Evolutionary conservation across 352 stramenopile genomes (phyloP).

Genomic region (Aphanomyces cochlioides): DNA sequence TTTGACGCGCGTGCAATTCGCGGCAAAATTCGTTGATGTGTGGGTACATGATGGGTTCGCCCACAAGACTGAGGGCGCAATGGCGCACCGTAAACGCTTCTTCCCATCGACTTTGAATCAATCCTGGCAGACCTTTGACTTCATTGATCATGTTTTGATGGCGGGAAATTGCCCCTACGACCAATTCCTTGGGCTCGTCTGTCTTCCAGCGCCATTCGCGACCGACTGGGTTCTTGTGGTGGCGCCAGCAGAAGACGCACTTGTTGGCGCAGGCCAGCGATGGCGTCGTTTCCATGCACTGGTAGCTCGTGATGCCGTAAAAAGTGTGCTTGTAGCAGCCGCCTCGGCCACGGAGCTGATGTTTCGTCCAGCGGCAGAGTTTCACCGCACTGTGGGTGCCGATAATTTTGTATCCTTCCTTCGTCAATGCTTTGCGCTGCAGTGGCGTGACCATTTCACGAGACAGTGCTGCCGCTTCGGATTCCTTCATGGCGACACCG

Average conservation of each 20-base stretch:
- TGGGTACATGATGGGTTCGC: slow-evolving; percentile 99
- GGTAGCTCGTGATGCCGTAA: slow-evolving; percentile 98
- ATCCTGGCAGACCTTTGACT: slow-evolving; percentile 91
- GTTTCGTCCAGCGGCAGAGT: slow-evolving; percentile 98
- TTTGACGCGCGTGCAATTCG: slow-evolving; percentile 92
- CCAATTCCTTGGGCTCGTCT: slow-evolving; percentile 93
- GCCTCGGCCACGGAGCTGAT: slow-evolving; percentile 94
- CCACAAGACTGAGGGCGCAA: slow-evolving; percentile 96
- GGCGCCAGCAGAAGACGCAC: slow-evolving; percentile 98
- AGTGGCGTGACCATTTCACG: slow-evolving; percentile 95
- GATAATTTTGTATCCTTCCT: slow-evolving; percentile 99
- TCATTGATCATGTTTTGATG: slow-evolving; percentile 95
- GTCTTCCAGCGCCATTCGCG: slow-evolving; percentile 98
- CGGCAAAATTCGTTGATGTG: slow-evolving; percentile 96
- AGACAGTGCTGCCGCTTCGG: slow-evolving; percentile 56
- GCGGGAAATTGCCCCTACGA: slow-evolving; percentile 88
- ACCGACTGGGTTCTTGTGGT: slow-evolving; percentile 99
- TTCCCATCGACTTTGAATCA: slow-evolving; percentile 92
- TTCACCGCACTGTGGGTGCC: slow-evolving; percentile 98
- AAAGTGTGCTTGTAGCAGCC: slow-evolving; percentile 99
- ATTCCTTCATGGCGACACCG: slow-evolving; percentile 82
- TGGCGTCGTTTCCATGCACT: slow-evolving; percentile 99
- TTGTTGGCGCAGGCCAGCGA: slow-evolving; percentile 98
- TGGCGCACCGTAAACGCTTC: slow-evolving; percentile 95
- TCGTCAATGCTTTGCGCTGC: slow-evolving; percentile 92